Percentiles rank a stretch among this genome's conserved stretches.
These are phyloP conservation scores for Neurospora africana DNA, from an alignment of 495 filamentous ascomycete genomes.

Conservation along the genomic window DNA sequence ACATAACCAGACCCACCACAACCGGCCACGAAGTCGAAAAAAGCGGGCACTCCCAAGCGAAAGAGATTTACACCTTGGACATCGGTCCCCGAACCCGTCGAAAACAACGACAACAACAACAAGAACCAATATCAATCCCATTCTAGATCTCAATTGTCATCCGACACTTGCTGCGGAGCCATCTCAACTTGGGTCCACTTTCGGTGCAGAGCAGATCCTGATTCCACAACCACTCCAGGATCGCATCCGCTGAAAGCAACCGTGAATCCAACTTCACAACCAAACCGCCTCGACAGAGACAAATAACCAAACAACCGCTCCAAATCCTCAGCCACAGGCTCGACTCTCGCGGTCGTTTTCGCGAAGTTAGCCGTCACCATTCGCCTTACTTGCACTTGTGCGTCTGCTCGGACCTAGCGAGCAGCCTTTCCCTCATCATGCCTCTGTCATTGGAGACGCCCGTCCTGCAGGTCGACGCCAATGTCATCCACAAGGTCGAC, in stretches of 20 bases:
- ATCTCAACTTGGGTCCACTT: constrained; percentile 4
- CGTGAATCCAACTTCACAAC: background rate
- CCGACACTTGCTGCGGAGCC: background rate
- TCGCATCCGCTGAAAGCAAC: constrained; percentile 11
- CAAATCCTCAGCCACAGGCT: background rate
- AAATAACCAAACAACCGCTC: background rate
- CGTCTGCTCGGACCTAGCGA: constrained; percentile 22
- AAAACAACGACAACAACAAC: background rate
- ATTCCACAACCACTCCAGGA: constrained; percentile 3
- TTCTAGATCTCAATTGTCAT: background rate
- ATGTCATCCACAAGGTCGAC: constrained; percentile 86
- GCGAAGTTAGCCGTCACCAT: constrained; percentile 11
- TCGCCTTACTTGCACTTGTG: constrained; percentile 6
- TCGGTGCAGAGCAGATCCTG: constrained; percentile 24
- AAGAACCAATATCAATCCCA: background rate
- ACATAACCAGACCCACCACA: background rate
- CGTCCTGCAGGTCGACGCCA: constrained; percentile 74
- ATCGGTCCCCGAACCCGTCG: background rate
- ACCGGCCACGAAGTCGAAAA: constrained; percentile 1
- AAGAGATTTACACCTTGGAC: background rate
- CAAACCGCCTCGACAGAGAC: background rate
- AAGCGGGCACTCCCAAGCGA: background rate
- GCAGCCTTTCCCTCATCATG: constrained; percentile 22
- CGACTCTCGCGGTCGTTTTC: constrained; percentile 15
- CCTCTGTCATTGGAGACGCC: constrained; percentile 25